Percentiles rank a stretch among this genome's conserved stretches.
These are phyloP conservation scores for Chaetothyriales sp. DNA, from an alignment of 2,329 filamentous ascomycete genomes.

Conservation along the genomic window DNA sequence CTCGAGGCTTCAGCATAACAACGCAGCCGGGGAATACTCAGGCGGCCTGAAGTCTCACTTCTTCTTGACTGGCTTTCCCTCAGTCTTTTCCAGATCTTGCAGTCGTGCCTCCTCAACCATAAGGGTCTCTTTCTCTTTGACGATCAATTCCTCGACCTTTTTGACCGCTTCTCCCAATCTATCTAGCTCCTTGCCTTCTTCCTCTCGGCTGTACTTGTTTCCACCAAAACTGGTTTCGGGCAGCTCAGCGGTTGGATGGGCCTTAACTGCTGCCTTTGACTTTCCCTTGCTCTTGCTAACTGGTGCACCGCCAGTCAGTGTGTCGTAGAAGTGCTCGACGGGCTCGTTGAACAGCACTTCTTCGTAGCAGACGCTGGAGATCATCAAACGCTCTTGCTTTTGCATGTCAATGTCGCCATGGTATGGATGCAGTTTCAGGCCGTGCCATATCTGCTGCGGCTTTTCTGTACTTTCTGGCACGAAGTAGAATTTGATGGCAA, in stretches of 20 bases:
- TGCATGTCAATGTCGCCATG: constrained; percentile 63
- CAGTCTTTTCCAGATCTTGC: constrained; percentile 36
- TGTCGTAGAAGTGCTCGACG: constrained; percentile 73
- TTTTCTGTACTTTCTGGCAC: constrained; percentile 79
- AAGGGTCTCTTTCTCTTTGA: constrained; percentile 50
- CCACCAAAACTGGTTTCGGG: constrained; percentile 52
- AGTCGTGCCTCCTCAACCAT: constrained; percentile 48
- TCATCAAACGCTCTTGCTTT: constrained; percentile 49
- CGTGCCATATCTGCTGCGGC: constrained; percentile 88
- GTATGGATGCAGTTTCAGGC: constrained; percentile 80
- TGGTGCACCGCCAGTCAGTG: constrained; percentile 61
- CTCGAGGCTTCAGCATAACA: neutral
- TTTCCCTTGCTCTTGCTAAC: constrained; percentile 39
- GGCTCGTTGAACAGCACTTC: constrained; percentile 97
- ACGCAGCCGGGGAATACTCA: neutral
- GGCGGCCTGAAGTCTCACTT: constrained; percentile 6
- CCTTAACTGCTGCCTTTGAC: constrained; percentile 36
- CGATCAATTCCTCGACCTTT: constrained; percentile 47
- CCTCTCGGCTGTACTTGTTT: constrained; percentile 61
- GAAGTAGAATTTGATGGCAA: constrained; percentile 91
- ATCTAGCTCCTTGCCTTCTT: constrained; percentile 52
- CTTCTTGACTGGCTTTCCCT: constrained; percentile 21
- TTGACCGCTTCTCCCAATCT: constrained; percentile 49
- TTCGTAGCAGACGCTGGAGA: constrained; percentile 74
- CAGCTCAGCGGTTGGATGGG: constrained; percentile 60